Evolutionary conservation across 306 rosid species (phyloP), one percentile per base, ranked within the genome.

Genomic region (Leucaena leucocephala): DNA sequence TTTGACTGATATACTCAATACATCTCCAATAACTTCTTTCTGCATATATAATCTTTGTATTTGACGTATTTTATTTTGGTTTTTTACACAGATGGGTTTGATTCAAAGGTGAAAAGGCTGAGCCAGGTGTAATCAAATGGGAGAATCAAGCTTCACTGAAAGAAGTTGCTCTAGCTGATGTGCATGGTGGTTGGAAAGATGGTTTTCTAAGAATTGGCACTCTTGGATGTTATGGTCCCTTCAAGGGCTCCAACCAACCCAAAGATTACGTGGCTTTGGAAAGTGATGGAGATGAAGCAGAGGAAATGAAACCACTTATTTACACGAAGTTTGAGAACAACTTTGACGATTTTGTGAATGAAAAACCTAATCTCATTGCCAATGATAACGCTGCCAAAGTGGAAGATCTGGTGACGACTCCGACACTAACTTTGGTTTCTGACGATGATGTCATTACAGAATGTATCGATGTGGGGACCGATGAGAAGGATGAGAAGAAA

Each of bases 181-280:
- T 74, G 62, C 83, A 89, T 64, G 90, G 87, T 55, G 94, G 85
- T 42, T 95, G 99, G 99, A 88, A 88, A 17, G 96, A 86, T 73
- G 98, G 94, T 71, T 91, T 96, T 83, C 84, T 96, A 65, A 85
- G 98, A 49, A 96, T 96, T 42, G 99, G 99, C 14, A 96, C 99
- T 22, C 85, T 96, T 63, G 99, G 99, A 61, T 89, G 27, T 67
- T 67, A 82, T 59, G 96, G 90, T 76, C 86, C 90, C 34, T 73
- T 87, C 78, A 89, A 93, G 50, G 68, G 87, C 43, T 83, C 85
- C 68, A 82, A 75, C 79, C 81, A 83, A 62, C 81, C 66, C 43
- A 88, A 80, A 39, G 89, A 89, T 14, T 92, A 88, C 77, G 50
- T 80, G 49, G 72, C 80, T 72, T 68, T 95, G 71, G 90, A 91